Evolutionary conservation across 2,329 filamentous ascomycete species (phyloP), one percentile per base, ranked within the genome.

Genomic region (Apiospora marii): DNA sequence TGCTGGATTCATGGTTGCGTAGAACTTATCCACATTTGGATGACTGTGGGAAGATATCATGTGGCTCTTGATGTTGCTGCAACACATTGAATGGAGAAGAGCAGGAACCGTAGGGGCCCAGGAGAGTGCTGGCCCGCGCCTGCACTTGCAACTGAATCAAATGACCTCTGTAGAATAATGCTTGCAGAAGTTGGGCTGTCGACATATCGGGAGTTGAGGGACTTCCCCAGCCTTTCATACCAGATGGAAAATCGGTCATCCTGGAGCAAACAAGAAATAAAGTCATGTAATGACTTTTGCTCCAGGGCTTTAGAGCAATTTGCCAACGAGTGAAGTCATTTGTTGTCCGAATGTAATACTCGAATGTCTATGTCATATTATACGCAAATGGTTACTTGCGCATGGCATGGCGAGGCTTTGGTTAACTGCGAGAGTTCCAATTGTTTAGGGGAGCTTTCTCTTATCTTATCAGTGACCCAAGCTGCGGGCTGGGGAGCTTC

Each of bases 381-480:
- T n/a, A 12, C 22, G 6, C 22, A n/a, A 8, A 49, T 49, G 7
- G 5, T 10, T 48, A 48, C 24, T 53, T 53, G 24, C 49, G 24
- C 49, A 30, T 53, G 49, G 49, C 24, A 30, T 53, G 49, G 49
- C 13, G 24, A 30, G 22, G 27, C 12, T 22, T 30, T 22, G 4
- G 27, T 7, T 58, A 27, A 14, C 7, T 30, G 51, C 8, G 1
- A 22, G 12, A 19, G 14, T 8, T 48, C 46, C 5, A 49, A 22
- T 22, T 48, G 44, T 16, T 37, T 61, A 13, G 6, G 53, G 30
- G 16, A 24, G 5, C 30, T 6, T 30, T 41, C 34, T 64, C 58
- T 64, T 64, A 64, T 64, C 58, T 64, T 64, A 64, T 64, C 58
- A 64, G 34, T 41, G 34, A 41, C 58, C 53, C 53, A 22, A 64